A percentile compares a stretch with the other conserved stretches of the same genome.
Evolutionary conservation across 2,329 filamentous ascomycete genomes (phyloP).

Genomic region (Aspergillus pseudotamarii): DNA sequence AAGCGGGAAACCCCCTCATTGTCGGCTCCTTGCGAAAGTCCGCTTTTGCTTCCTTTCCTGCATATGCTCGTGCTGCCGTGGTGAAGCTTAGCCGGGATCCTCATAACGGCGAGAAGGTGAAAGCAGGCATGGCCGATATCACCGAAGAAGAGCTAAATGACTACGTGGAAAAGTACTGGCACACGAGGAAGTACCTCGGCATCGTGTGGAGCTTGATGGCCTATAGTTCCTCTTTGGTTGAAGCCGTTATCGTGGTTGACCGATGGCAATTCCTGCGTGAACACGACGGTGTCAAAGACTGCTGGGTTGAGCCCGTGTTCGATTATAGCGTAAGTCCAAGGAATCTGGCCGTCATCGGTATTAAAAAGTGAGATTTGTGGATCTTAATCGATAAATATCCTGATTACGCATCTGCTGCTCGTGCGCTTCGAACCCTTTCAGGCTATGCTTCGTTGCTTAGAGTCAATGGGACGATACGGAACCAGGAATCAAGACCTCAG

Average conservation of each 20-base stretch:
- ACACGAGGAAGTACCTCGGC: constrained; percentile 77
- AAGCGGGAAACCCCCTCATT: constrained; percentile 73
- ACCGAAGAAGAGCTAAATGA: constrained; percentile 72
- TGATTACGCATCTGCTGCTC: not conserved
- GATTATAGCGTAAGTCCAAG: constrained; percentile 83
- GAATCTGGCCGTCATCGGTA: constrained; percentile 89
- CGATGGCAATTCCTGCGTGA: constrained; percentile 85
- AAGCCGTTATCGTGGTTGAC: constrained; percentile 88
- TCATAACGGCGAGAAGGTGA: constrained; percentile 63
- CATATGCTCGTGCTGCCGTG: constrained; percentile 80
- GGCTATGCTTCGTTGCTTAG: not conserved
- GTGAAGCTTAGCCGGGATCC: constrained; percentile 69
- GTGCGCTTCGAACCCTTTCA: not conserved
- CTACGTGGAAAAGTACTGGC: constrained; percentile 68
- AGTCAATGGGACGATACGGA: not conserved
- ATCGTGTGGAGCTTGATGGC: constrained; percentile 95
- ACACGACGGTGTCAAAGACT: constrained; percentile 71
- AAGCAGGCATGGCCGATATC: constrained; percentile 66
- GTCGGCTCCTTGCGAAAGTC: constrained; percentile 82
- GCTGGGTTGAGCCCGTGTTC: constrained; percentile 94
- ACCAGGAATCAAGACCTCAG: not conserved
- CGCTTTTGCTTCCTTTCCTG: constrained; percentile 73
- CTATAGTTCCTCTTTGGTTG: constrained; percentile 85
- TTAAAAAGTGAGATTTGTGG: constrained; percentile 65
- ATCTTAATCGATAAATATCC: not conserved